Evolutionary conservation across 495 filamentous ascomycete species (phyloP).

Genomic region (Filosporella fistucella): DNA sequence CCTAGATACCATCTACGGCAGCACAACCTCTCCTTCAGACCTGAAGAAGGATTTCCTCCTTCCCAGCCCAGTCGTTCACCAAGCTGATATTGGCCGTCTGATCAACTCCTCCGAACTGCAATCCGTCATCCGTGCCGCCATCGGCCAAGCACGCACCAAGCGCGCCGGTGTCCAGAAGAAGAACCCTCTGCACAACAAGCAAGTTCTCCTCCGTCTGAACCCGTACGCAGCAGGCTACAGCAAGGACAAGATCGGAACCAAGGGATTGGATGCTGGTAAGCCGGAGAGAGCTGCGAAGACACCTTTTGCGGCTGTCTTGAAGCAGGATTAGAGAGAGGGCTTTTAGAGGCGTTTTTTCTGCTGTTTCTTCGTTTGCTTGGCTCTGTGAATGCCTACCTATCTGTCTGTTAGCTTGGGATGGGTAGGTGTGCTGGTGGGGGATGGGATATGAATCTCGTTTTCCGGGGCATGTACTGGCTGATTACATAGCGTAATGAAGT

Average conservation of each 20-base stretch:
- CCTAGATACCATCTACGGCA: conserved; percentile 93
- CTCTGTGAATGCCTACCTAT: too few relatives aligned
- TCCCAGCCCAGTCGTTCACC: conserved; percentile 78
- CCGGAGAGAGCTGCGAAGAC: conserved; percentile 22
- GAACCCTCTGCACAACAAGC: conserved; percentile 98
- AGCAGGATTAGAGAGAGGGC: conserved; percentile 29
- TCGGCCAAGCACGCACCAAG: conserved; percentile 88
- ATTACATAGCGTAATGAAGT: too few relatives aligned
- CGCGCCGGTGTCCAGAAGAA: conserved; percentile 92
- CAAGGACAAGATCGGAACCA: conserved; percentile 68
- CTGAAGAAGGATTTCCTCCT: conserved; percentile 99
- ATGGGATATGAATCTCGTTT: too few relatives aligned
- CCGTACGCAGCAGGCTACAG: conserved; percentile 87
- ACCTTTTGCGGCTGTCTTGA: conserved; percentile 20
- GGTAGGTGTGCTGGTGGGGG: too few relatives aligned
- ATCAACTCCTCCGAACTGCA: conserved; percentile 99
- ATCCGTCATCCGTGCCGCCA: conserved; percentile 81
- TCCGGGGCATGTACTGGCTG: too few relatives aligned
- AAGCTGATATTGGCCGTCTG: conserved; percentile 89
- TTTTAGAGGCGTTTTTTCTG: too few relatives aligned
- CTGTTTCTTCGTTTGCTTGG: too few relatives aligned
- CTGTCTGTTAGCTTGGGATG: too few relatives aligned
- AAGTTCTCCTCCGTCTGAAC: conserved; percentile 94
- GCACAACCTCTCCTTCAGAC: conserved; percentile 72
- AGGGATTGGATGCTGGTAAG: conserved; percentile 25